Percentiles rank a stretch among this genome's conserved stretches.
Evolutionary conservation across 2,329 filamentous ascomycete species (phyloP).

Genomic region (Colletotrichum sp.): DNA sequence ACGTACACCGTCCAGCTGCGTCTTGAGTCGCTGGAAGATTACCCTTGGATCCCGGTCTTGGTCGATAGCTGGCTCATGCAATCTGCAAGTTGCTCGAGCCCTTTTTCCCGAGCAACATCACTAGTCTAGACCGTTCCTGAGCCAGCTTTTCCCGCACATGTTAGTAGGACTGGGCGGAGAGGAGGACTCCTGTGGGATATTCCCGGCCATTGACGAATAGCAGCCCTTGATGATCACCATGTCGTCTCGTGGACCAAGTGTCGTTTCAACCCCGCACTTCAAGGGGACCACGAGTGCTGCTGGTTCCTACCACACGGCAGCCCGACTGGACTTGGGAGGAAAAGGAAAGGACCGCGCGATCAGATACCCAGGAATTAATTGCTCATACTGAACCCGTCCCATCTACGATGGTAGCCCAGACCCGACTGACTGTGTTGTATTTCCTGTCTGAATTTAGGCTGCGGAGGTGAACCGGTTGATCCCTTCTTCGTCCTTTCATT

Average conservation of each 20-base stretch:
- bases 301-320: background rate
- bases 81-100: background rate
- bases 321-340: background rate
- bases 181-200: background rate
- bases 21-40: background rate
- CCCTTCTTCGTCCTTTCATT: background rate
- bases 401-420: background rate
- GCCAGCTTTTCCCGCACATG: background rate
- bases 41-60: background rate
- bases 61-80: background rate
- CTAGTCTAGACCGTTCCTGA: background rate
- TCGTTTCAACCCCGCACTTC: constrained; percentile 19
- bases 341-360: background rate
- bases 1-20: background rate
- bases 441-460: background rate
- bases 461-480: background rate
- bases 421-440: background rate
- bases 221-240: background rate
- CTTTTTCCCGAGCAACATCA: background rate
- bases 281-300: background rate
- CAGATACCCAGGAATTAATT: background rate
- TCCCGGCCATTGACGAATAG: background rate
- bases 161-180: background rate
- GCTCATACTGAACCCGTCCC: background rate
- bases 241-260: background rate